Evolutionary conservation across 1,139 yeast genomes (phyloP), one percentile per base, ranked within the genome.

Genomic region (Nakaseomyces bracarensis): DNA sequence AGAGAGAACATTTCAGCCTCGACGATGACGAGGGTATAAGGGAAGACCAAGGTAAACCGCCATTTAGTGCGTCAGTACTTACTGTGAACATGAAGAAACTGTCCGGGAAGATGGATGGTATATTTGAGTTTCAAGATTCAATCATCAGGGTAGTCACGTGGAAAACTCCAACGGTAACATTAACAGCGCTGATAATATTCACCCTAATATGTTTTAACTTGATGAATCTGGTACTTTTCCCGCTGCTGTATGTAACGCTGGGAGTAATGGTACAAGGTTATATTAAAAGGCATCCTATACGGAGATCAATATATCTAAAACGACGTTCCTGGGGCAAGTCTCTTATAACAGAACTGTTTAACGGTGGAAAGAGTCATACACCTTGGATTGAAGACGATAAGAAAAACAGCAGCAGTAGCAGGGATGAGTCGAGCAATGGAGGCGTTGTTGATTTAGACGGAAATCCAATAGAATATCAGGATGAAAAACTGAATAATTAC

Each of bases 181-280:
- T 81, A 11, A 64, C 76, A 1, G 60, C 64, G 15, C 59, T 80
- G 43, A 66, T 78, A 8, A 49, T 74, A 3, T 75, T 79, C 46
- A 77, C 87, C 0, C 68, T 77, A 46, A 67, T 75, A 2, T 78
- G 84, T 53, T 61, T 82, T 36, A 74, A 83, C 66, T 96, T 96
- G 0, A 79, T 79, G 55, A 63, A 83, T 40, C 67, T 85, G 6
- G 61, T 81, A 29, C 72, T 79, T 1, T 66, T 79, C 34, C 96
- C 96, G 0, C 55, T 83, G 29, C 48, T 80, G 1, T 71, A 68
- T 40, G 45, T 84, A 4, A 58, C 82, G 29, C 68, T 72, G 46
- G 80, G 79, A 0, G 65, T 82, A 2, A 69, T 86, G 65, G 67
- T 82, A 1, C 91, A 94, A 0, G 86, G 84, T 1, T 87, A 79